phyloP scores from a whole-genome alignment of 1,284 basidiomycete species.

The Trichosporon ovoides region DNA sequence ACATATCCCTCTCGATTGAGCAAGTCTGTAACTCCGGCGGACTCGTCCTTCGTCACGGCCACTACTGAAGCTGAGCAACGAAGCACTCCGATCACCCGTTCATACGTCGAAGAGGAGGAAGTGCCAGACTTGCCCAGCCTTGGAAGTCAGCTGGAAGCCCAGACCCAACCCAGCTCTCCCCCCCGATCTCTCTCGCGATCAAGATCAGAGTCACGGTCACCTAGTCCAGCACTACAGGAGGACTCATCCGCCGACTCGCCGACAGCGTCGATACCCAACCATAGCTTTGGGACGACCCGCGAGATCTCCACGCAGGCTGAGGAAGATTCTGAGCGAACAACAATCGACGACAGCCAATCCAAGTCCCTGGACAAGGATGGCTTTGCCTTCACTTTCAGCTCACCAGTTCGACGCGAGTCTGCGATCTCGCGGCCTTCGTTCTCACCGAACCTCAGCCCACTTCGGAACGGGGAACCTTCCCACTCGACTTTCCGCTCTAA shows the following conservation, averaged over 20 bases:
- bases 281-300: neutral
- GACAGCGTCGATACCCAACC: neutral
- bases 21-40: constrained; percentile 45
- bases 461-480: constrained; percentile 26
- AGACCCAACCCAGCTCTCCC: neutral
- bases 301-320: neutral
- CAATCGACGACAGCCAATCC: constrained; percentile 2
- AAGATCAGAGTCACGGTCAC: neutral
- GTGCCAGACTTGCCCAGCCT: neutral
- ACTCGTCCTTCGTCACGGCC: constrained; percentile 23
- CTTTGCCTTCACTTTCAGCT: constrained; percentile 65
- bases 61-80: constrained; percentile 10
- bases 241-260: neutral
- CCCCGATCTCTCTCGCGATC: neutral
- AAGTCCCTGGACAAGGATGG: constrained; percentile 4
- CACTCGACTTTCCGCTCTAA: constrained; percentile 29
- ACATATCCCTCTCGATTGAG: constrained; percentile 42
- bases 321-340: neutral
- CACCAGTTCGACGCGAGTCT: constrained; percentile 46
- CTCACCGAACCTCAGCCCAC: constrained; percentile 15
- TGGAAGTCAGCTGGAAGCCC: neutral
- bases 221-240: neutral
- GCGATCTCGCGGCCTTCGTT: neutral
- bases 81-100: neutral
- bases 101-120: neutral